Base-by-base conservation (phyloP, 331 rosid genomes). In the Quercus tomentella region DNA sequence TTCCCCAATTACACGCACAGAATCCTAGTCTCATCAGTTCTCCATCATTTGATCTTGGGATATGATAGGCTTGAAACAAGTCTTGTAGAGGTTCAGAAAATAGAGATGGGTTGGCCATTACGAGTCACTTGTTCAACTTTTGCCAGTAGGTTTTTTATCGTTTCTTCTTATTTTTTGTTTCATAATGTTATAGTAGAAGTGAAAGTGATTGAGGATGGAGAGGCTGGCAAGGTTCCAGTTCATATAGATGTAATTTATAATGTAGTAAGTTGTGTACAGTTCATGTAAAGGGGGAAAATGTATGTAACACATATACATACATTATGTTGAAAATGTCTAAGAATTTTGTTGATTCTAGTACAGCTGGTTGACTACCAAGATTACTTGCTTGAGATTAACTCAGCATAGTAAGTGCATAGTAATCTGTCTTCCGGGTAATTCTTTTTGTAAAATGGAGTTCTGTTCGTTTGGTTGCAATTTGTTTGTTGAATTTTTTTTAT, bases 31-130 rank as follows among this genome's bases (percentile, higher is more conserved):
- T 79, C 31, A 10, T 70, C 28, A 69, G 55, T 83, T 83, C 87
- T 78, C 99, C 99, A 12, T 86, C 99, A 18, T 95, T 95, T 77
- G 97, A 95, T 81, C 96, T 95, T 74, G 99, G 99, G 62, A 88
- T 95, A 79, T 90, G 83, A 89, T 30, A 70, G 28, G 35, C 26
- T 69, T 14, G 37, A 74, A 74, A 74, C 76, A 26, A 18, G n/a
- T 21, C 51, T 55, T 70, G 41, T 54, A 72, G 60, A 52, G 23
- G 5, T 15, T 7, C 66, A 49, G 55, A 60, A 25, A 12, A 60
- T 60, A 25, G 67, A 60, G 67, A 57, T 28, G 23, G 43, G 41
- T 66, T 28, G 20, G 71, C 41, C 71, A 28, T 26, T 28, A 63
- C n/a, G 3, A 15, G 43, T 16, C 5, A 10, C 28, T 11, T 3